These are phyloP conservation scores for Piper longum DNA, from an alignment of 164 flowering plant genomes.

Conservation along the genomic window DNA sequence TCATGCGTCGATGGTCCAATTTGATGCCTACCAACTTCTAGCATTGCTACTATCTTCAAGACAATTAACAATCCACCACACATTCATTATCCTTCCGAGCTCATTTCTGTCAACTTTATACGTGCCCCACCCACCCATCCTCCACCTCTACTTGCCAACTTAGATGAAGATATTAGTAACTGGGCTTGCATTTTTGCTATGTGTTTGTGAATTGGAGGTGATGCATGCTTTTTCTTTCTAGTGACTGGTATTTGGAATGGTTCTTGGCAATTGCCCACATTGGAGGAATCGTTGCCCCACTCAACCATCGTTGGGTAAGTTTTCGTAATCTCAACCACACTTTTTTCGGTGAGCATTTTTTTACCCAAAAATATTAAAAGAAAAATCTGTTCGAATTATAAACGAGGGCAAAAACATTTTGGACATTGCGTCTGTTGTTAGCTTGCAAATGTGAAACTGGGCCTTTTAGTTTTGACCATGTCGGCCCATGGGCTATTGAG, in stretches of 20 bases:
- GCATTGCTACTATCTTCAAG: not conserved
- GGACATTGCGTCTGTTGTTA: not conserved
- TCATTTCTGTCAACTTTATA: no score
- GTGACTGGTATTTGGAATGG: constrained; percentile 75
- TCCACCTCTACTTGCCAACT: no score
- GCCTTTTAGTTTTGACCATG: no score
- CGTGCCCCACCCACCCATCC: no score
- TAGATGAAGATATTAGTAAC: not conserved
- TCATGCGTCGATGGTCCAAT: not conserved
- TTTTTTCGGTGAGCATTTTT: no score
- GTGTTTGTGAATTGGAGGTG: not conserved
- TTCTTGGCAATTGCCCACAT: constrained; percentile 55
- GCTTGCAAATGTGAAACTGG: no score
- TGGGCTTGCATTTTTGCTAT: not conserved
- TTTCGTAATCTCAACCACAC: not conserved
- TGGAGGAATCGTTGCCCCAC: constrained; percentile 65
- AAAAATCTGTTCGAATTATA: no score
- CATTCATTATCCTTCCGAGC: no score
- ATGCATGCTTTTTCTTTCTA: constrained; percentile 6
- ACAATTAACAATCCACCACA: no score
- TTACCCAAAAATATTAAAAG: no score
- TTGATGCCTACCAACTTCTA: not conserved
- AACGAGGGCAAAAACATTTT: not conserved
- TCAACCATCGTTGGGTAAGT: constrained; percentile 74
- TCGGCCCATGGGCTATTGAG: not conserved